A percentile compares a stretch with the other conserved stretches of the same genome.
phyloP scores from a whole-genome alignment of 2,329 filamentous ascomycete genomes.

The Xylariomycetidae sp. region DNA sequence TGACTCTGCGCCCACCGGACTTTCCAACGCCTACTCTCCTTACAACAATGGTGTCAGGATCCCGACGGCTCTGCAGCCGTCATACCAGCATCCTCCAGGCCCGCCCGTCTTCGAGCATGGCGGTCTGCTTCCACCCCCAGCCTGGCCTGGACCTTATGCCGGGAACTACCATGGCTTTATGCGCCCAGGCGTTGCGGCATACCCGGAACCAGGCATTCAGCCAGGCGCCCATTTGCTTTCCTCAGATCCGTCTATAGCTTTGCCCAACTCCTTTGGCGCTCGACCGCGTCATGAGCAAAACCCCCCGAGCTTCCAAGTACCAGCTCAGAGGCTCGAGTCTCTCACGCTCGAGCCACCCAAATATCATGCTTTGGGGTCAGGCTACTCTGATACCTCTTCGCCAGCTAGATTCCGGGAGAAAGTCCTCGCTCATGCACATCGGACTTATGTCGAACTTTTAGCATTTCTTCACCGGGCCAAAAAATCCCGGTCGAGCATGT shows the following conservation, averaged over 20 bases:
- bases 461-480: slow-evolving; percentile 58
- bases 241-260: no score
- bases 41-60: slow-evolving; percentile 23
- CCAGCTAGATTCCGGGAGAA: slow-evolving; percentile 59
- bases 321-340: slow-evolving; percentile 27
- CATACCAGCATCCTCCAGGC: slow-evolving; percentile 32
- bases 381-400: slow-evolving; percentile 20
- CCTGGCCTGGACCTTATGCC: no score
- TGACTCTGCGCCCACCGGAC: slow-evolving; percentile 21
- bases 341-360: slow-evolving; percentile 25
- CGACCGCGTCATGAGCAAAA: slow-evolving; percentile 30
- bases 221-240: no score
- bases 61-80: slow-evolving; percentile 27
- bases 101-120: slow-evolving; percentile 37
- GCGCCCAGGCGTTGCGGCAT: slow-evolving; percentile 25
- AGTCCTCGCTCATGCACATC: slow-evolving; percentile 64
- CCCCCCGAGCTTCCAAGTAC: slow-evolving; percentile 18
- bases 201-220: no score
- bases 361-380: slow-evolving; percentile 14
- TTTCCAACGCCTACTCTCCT: slow-evolving; percentile 19
- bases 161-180: slow-evolving; percentile 28
- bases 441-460: slow-evolving; percentile 67
- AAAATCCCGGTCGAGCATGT: slow-evolving; percentile 38
- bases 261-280: slow-evolving; percentile 29
- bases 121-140: slow-evolving; percentile 30